phyloP scores from a whole-genome alignment of 768 basidiomycete genomes.

The Symmetrospora coprosmae region DNA sequence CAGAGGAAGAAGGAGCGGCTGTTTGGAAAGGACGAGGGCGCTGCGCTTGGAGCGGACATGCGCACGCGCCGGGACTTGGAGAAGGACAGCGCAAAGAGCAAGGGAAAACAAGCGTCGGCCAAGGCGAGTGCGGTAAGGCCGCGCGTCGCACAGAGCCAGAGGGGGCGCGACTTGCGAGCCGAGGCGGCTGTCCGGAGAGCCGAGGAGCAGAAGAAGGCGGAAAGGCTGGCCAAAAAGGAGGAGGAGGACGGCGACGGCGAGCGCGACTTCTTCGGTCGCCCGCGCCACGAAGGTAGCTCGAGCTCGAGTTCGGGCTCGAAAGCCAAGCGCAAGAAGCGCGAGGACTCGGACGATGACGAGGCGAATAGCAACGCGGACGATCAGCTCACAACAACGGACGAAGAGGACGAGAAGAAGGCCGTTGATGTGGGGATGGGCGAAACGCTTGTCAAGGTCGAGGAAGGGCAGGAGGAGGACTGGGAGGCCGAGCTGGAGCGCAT shows the following conservation, averaged over 20 bases:
- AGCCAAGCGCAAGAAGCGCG: neutral
- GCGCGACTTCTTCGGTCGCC: too few species aligned
- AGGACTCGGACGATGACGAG: conserved; percentile 1
- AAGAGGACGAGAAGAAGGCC: too few species aligned
- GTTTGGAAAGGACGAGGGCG: conserved; percentile 13
- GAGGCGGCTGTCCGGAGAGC: conserved; percentile 1
- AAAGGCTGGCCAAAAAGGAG: neutral
- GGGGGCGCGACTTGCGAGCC: conserved; percentile 6
- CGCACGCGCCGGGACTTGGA: neutral
- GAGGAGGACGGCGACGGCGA: neutral
- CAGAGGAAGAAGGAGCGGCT: conserved; percentile 9
- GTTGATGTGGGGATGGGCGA: conserved; percentile 4
- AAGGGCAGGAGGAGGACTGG: neutral
- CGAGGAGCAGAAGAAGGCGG: neutral
- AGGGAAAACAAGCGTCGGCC: too few species aligned
- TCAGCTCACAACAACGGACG: too few species aligned
- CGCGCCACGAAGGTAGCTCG: too few species aligned
- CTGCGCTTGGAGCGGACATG: neutral
- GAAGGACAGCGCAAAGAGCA: conserved; percentile 2
- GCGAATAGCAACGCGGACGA: too few species aligned
- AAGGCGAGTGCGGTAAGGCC: neutral
- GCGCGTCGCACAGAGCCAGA: conserved; percentile 13
- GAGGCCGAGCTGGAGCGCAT: too few species aligned
- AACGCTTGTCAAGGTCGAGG: neutral
- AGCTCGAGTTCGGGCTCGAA: too few species aligned